These are phyloP conservation scores for Linnemannia hyalina DNA, from an alignment of 192 early-diverging fungal genomes.

Conservation along the genomic window DNA sequence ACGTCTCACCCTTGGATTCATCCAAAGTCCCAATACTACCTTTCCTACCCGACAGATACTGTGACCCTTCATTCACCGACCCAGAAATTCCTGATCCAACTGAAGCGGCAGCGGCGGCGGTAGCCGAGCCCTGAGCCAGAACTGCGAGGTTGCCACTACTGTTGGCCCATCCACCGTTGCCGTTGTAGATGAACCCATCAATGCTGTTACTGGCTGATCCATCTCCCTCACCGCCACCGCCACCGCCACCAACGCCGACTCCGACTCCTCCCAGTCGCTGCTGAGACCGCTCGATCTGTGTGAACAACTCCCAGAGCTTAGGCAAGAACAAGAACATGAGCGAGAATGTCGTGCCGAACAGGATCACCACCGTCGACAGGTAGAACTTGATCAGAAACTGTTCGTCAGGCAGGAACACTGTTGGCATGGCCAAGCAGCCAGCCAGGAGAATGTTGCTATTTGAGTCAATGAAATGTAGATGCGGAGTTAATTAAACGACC, in stretches of 20 bases:
- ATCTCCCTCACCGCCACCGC: not conserved
- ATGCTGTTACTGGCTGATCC: conserved; percentile 17
- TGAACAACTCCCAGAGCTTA: conserved; percentile 59
- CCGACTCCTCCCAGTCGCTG: not conserved
- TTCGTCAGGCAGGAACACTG: conserved; percentile 48
- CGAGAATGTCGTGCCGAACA: conserved; percentile 64
- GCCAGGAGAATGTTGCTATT: conserved; percentile 63
- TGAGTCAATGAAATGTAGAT: not conserved
- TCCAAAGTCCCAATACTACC: conserved; percentile 24
- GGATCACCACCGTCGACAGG: conserved; percentile 54
- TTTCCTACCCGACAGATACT: conserved; percentile 36
- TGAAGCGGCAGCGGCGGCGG: not conserved
- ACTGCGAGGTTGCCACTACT: conserved; percentile 10
- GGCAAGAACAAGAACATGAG: conserved; percentile 63
- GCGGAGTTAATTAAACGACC: not conserved
- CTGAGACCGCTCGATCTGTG: conserved; percentile 24
- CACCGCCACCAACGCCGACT: not conserved
- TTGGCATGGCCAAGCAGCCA: conserved; percentile 58
- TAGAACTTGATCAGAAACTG: conserved; percentile 63
- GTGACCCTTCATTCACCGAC: not conserved
- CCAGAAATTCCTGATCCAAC: conserved; percentile 14
- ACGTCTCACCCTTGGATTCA: conserved; percentile 16
- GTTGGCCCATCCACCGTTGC: conserved; percentile 15
- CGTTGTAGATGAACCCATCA: conserved; percentile 33
- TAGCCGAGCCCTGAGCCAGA: not conserved